Evolutionary conservation across 2,329 filamentous ascomycete genomes (phyloP).

Genomic region (Annulohypoxylon truncatum): DNA sequence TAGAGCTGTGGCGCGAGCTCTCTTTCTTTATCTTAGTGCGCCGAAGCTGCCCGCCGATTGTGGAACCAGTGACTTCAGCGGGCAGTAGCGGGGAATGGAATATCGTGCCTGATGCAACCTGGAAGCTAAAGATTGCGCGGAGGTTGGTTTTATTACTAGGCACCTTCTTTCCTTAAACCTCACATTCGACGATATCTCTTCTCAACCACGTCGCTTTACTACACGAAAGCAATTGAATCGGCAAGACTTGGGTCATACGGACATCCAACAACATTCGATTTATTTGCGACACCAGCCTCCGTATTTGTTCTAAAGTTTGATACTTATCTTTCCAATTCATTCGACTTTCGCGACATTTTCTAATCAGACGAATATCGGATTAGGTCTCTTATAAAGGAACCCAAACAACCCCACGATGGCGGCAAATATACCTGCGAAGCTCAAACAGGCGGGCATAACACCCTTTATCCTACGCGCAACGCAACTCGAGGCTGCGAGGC

Average conservation of each 20-base stretch:
- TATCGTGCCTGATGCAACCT: conserved; percentile 25
- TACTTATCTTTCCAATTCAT: not conserved
- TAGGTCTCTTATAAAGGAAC: not conserved
- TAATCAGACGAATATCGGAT: not conserved
- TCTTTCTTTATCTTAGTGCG: conserved; percentile 6
- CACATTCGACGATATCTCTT: not conserved
- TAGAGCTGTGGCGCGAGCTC: conserved; percentile 46
- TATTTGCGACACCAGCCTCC: not conserved
- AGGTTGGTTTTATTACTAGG: conserved; percentile 4
- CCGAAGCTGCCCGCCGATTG: conserved; percentile 7
- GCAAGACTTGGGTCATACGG: not conserved
- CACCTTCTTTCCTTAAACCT: not conserved
- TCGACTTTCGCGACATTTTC: conserved; percentile 1
- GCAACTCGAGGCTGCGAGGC: conserved; percentile 86
- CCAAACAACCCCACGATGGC: conserved; percentile 70
- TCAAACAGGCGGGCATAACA: conserved; percentile 84
- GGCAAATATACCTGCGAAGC: conserved; percentile 73
- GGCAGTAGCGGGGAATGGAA: conserved; percentile 22
- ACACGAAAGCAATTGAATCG: not conserved
- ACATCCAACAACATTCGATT: not conserved
- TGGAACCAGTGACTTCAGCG: conserved; percentile 40
- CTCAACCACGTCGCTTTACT: not conserved
- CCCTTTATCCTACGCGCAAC: conserved; percentile 85
- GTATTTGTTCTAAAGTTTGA: not conserved
- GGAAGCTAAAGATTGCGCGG: conserved; percentile 1